Evolutionary conservation across 805 yeast genomes (phyloP), one percentile per base, ranked within the genome.

Genomic region (Kregervanrija pseudodelftensis): DNA sequence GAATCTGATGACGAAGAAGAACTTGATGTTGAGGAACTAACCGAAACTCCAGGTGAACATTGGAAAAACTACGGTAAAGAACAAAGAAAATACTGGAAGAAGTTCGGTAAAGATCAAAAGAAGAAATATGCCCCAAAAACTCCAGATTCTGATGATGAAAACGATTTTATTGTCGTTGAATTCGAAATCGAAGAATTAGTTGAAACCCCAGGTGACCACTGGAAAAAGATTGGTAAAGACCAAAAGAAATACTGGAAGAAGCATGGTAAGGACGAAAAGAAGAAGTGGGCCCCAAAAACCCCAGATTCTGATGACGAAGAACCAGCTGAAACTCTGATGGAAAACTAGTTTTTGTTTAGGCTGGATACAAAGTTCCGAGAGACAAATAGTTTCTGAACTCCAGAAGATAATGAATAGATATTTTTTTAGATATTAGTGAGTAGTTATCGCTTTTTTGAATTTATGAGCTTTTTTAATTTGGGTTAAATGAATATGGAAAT

Each of bases 241-340:
- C 42, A 46, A 37, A 48, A 36, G 39, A 50, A 54, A 39, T 41
- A 52, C 53, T 49, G 57, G 56, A 55, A 55, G 37, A 50, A 53
- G 8, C 43, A 33, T 30, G 60, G 57, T 38, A 53, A 50, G 40
- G 52, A 55, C 16, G 50, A 54, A 37, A 55, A 50, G 47, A 54
- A 52, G 51, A 50, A 53, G 48, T 54, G 48, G 49, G 47, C 50
- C 30, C 53, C 51, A 42, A 39, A 43, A 28, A 28, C 36, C 3
- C 28, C 28, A 22, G 54, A 41, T 8, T 43, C 40, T 30, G 50
- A 44, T 15, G 49, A 44, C 17, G 51, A 48, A 35, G 13, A 39
- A 13, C 37, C 37, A 28, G 37, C 30, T 11, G 49, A 48, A 32
- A 36, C 22, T 17, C 22, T 4, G 22, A 17, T 17, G 22, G 28